Conservation (phyloP, 2,329 filamentous ascomycete genomes). For the Penicillium sp. region DNA sequence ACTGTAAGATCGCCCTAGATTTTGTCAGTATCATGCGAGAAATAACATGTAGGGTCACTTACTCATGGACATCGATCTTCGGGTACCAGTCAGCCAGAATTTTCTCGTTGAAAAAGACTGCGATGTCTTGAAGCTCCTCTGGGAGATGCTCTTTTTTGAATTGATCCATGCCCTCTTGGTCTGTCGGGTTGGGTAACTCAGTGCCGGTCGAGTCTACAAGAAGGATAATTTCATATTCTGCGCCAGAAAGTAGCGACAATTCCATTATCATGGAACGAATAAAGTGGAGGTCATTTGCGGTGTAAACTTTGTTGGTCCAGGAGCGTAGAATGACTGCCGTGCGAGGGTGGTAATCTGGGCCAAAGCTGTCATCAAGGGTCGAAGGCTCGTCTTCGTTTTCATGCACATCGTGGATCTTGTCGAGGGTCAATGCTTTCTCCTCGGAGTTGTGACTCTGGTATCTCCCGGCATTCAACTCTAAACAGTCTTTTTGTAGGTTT, state of each 20-base stretch:
- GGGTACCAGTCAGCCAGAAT: slow-evolving; percentile 13
- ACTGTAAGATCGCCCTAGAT: slow-evolving; percentile 11
- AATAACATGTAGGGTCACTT: background rate
- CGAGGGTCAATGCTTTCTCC: slow-evolving; percentile 1
- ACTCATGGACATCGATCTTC: slow-evolving; percentile 12
- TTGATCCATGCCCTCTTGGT: slow-evolving; percentile 1
- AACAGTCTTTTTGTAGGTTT: slow-evolving; percentile 65
- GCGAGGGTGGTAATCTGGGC: slow-evolving; percentile 41
- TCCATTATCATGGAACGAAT: slow-evolving; percentile 82
- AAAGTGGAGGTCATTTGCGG: slow-evolving; percentile 76
- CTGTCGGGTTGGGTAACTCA: slow-evolving; percentile 55
- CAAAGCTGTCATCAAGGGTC: background rate
- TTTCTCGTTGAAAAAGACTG: slow-evolving; percentile 11
- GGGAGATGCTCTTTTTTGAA: slow-evolving; percentile 9
- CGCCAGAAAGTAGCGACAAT: slow-evolving; percentile 75
- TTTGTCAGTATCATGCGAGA: background rate
- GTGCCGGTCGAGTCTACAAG: slow-evolving; percentile 82
- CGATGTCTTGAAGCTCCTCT: slow-evolving; percentile 6
- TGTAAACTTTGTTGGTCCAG: slow-evolving; percentile 80
- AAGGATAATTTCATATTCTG: slow-evolving; percentile 83
- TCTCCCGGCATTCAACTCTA: slow-evolving; percentile 60
- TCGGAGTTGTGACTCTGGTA: background rate
- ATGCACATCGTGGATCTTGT: background rate
- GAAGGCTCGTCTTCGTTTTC: background rate
- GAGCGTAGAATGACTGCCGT: slow-evolving; percentile 80